Percentiles rank a stretch among this genome's conserved stretches.
Conservation (phyloP, 306 rosid species). For the Pyrus communis region DNA sequence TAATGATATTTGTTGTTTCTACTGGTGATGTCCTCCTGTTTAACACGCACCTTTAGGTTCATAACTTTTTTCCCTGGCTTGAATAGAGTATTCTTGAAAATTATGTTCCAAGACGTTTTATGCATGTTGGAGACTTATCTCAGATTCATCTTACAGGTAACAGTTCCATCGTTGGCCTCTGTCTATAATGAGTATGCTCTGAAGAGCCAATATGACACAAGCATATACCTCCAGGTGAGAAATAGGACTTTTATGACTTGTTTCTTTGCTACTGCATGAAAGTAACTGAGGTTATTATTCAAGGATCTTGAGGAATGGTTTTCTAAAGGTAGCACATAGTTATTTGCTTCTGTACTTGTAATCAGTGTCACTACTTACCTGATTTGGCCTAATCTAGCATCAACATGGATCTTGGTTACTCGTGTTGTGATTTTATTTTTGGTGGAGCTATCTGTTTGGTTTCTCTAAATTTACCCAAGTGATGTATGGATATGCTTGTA, state of each 20-base stretch:
- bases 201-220: slow-evolving; percentile 98
- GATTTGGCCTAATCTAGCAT: neutral
- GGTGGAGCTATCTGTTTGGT: neutral
- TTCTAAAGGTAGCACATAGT: neutral
- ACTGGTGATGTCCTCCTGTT: neutral
- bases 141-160: slow-evolving; percentile 55
- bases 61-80: neutral
- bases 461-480: neutral
- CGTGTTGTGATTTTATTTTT: neutral
- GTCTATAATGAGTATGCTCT: slow-evolving; percentile 96
- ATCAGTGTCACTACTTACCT: neutral
- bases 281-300: neutral
- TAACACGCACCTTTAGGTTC: neutral
- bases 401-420: neutral
- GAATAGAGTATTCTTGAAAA: neutral
- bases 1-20: neutral
- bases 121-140: slow-evolving; percentile 13
- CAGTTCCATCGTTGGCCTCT: slow-evolving; percentile 96
- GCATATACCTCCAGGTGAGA: slow-evolving; percentile 96
- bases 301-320: neutral
- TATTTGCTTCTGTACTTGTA: neutral
- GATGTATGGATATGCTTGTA: neutral
- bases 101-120: slow-evolving; percentile 3
- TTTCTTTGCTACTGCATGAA: neutral
- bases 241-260: neutral